These are phyloP conservation scores for Chamaecrista fasciculata DNA, from an alignment of 306 rosid species.

Conservation along the genomic window DNA sequence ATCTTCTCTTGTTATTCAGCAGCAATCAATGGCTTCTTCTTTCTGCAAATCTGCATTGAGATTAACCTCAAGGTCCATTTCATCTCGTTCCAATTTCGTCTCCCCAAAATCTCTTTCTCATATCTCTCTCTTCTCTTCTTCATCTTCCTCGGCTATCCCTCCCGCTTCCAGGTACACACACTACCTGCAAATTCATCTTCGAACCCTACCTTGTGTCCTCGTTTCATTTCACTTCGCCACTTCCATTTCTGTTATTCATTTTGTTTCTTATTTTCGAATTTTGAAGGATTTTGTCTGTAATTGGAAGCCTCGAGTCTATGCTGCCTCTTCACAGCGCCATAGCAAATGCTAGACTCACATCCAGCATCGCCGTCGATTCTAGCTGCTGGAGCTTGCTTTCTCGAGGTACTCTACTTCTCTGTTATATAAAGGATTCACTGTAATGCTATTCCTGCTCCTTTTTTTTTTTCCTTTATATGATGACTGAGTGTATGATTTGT, in stretches of 20 bases:
- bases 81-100: constrained; percentile 47
- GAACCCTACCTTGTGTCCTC: neutral
- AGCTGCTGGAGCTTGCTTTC: constrained; percentile 85
- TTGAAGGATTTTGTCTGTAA: constrained; percentile 54
- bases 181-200: neutral
- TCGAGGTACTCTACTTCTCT: constrained; percentile 46
- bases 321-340: constrained; percentile 88
- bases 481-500: neutral
- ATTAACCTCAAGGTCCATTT: constrained; percentile 51
- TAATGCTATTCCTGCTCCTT: neutral
- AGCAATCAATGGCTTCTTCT: constrained; percentile 57
- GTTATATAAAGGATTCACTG: neutral
- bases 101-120: constrained; percentile 37
- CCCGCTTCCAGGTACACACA: constrained; percentile 56
- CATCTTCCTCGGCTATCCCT: constrained; percentile 42
- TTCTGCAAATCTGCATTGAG: constrained; percentile 64
- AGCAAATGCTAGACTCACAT: constrained; percentile 84
- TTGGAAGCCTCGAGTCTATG: constrained; percentile 72
- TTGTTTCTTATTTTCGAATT: neutral
- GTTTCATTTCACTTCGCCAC: neutral
- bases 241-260: neutral
- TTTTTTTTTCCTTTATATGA: neutral
- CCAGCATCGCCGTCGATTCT: constrained; percentile 71
- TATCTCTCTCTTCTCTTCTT: constrained; percentile 40
- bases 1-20: too few relatives aligned